phyloP scores from a whole-genome alignment of 208 protist genomes.

The Lotmaria passim region DNA sequence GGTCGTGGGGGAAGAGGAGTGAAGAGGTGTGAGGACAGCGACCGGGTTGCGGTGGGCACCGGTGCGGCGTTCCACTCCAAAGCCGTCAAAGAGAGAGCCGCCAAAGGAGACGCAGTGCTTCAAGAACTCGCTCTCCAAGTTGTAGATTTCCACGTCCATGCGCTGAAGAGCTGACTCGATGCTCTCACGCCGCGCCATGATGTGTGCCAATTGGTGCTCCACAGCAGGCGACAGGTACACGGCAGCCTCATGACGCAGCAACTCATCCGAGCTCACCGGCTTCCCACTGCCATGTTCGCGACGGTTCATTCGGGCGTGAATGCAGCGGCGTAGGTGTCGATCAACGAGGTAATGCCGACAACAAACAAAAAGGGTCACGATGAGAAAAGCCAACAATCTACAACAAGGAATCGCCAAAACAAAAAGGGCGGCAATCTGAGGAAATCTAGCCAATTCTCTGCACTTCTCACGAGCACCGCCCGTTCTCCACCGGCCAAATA shows the following conservation, averaged over 20 bases:
- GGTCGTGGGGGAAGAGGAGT: conserved; percentile 6
- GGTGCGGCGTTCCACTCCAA: conserved; percentile 64
- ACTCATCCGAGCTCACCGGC: conserved; percentile 16
- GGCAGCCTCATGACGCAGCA: conserved; percentile 31
- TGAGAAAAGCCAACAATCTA: background rate
- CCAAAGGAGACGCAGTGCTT: conserved; percentile 66
- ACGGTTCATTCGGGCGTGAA: conserved; percentile 17
- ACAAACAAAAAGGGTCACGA: background rate
- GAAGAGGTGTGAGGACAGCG: conserved; percentile 27
- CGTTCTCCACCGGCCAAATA: no score
- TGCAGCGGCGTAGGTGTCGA: background rate
- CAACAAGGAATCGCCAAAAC: no score
- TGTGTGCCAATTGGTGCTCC: conserved; percentile 41
- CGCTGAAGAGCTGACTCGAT: conserved; percentile 48
- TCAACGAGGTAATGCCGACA: background rate
- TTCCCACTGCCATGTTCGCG: conserved; percentile 27
- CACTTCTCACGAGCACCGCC: no score
- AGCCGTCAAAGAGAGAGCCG: conserved; percentile 83
- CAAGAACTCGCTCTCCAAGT: conserved; percentile 68
- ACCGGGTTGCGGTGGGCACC: conserved; percentile 32
- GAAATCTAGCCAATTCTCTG: no score
- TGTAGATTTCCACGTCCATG: conserved; percentile 68
- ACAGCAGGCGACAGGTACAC: conserved; percentile 26
- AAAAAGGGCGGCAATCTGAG: no score
- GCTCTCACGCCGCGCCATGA: conserved; percentile 49